Evolutionary conservation across 192 early-diverging fungal genomes (phyloP), one percentile per base, ranked within the genome.

Genomic region (Entomortierella chlamydospora): DNA sequence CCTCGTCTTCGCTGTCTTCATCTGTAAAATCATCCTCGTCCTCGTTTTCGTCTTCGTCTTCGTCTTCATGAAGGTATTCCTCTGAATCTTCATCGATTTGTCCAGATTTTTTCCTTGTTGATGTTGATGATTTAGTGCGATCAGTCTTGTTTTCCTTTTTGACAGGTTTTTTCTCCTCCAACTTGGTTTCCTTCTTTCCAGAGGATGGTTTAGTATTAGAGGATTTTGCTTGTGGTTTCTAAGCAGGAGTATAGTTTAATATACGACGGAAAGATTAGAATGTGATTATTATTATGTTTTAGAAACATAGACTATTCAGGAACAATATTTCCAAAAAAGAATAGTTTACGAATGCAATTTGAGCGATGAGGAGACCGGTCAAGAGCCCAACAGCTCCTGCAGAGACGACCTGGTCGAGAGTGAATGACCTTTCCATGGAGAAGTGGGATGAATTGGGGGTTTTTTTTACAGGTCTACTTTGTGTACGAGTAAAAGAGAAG

Each of bases 351-450:
- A 31, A 33, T 22, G 61, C 20, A 28, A 62, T 25, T 10, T 66
- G 76, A n/a, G 76, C 57, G 43, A 64, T 57, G 20, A 70, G 41
- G 45, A 61, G 55, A 30, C 76, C 76, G 17, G 68, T 79, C 29
- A 65, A n/a, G 34, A 79, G 76, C 8, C 76, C 68, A 43, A 70
- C 41, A 23, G 76, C 76, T 13, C 76, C 76, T 11, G 62, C 63
- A 34, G 68, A 70, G 68, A 79, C 37, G 33, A 79, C 57, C 52
- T 79, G 68, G 43, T 56, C 76, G 34, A 79, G 68, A 42, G 68
- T 79, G 57, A 79, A 79, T 52, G 76, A 53, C 55, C 64, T 79
- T 45, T 79, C 76, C 76, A 79, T 79, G 17, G 18, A 23, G 0
- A 22, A 22, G 15, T 34, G 12, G 13, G 20, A 51, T 51, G 34